These are phyloP conservation scores for Raffaelea albimanens DNA, from an alignment of 2,329 filamentous ascomycete genomes.

Conservation along the genomic window DNA sequence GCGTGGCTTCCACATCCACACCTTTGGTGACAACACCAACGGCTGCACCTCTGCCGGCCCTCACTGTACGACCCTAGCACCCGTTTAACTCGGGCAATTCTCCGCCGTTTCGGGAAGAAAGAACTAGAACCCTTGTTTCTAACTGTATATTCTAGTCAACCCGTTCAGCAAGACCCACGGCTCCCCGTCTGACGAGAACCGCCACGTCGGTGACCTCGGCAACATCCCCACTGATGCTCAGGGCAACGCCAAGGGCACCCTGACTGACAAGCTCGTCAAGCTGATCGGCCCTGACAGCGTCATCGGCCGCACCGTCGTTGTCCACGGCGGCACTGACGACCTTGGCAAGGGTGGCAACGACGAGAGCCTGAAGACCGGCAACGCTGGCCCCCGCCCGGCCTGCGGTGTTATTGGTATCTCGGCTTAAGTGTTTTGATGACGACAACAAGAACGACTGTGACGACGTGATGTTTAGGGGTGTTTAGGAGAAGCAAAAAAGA, in stretches of 20 bases:
- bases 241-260: constrained; percentile 77
- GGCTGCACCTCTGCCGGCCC: constrained; percentile 97
- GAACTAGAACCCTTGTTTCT: not conserved
- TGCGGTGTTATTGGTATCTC: constrained; percentile 95
- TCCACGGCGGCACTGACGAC: constrained; percentile 93
- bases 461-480: no score
- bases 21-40: constrained; percentile 99
- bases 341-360: constrained; percentile 86
- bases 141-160: constrained; percentile 59
- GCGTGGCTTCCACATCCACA: constrained; percentile 97
- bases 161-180: constrained; percentile 88
- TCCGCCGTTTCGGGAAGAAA: no score
- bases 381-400: constrained; percentile 85
- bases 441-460: no score
- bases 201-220: constrained; percentile 95
- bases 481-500: no score
- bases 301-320: constrained; percentile 89
- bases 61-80: constrained; percentile 74
- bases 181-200: constrained; percentile 68
- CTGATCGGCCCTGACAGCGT: constrained; percentile 93
- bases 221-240: constrained; percentile 94
- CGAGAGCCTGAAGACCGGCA: constrained; percentile 97
- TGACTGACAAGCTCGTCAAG: constrained; percentile 79
- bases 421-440: constrained; percentile 36
- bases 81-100: not conserved